phyloP scores from a whole-genome alignment of 352 stramenopile genomes.

The Blastocystis sp. region DNA sequence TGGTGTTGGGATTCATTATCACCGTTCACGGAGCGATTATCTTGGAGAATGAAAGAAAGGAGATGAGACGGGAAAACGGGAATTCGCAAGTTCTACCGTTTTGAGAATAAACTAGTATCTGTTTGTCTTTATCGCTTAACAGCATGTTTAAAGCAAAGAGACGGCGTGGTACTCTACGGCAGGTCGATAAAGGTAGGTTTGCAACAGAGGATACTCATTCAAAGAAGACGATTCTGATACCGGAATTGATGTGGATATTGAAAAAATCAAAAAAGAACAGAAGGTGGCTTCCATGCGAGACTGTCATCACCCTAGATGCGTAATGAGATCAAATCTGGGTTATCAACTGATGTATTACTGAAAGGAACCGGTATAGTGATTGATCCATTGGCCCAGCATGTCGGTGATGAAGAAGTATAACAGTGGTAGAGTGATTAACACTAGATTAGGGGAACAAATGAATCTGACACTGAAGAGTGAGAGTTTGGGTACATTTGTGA shows the following conservation, averaged over 20 bases:
- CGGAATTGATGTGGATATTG: constrained; percentile 19
- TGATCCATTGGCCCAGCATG: background rate
- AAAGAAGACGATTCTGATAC: constrained; percentile 15
- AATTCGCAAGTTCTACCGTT: background rate
- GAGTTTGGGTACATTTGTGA: background rate
- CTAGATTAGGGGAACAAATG: background rate
- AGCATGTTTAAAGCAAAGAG: constrained; percentile 53
- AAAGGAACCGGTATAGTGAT: background rate
- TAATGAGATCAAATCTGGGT: background rate
- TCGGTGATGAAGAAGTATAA: background rate
- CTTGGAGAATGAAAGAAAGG: background rate
- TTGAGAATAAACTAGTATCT: background rate
- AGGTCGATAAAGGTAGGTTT: constrained; percentile 12
- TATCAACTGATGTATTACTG: constrained; percentile 12
- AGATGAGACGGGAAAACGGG: constrained; percentile 2
- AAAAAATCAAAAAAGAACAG: constrained; percentile 14
- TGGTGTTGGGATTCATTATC: constrained; percentile 29
- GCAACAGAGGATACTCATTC: background rate
- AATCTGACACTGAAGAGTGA: background rate
- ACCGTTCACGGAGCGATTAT: background rate
- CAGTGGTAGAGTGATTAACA: background rate
- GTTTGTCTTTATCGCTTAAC: background rate
- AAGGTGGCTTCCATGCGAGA: background rate
- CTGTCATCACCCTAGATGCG: background rate
- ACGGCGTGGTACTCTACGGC: constrained; percentile 7